These are phyloP conservation scores for Coemansia sp. DNA, from an alignment of 192 early-diverging fungal genomes.

Conservation along the genomic window DNA sequence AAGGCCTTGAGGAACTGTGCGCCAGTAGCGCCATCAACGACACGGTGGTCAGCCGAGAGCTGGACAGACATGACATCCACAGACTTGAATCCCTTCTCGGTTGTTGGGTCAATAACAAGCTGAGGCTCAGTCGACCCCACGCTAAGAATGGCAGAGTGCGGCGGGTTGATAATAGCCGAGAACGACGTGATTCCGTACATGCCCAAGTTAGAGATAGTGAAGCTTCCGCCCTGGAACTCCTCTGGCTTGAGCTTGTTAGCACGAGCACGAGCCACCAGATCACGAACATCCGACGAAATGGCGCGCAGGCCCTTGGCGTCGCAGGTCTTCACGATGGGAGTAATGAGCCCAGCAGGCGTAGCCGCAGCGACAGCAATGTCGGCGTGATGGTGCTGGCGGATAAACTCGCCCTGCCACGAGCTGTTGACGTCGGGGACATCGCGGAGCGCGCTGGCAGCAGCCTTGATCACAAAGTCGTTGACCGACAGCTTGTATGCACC, in stretches of 20 bases:
- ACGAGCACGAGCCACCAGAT: conserved; percentile 82
- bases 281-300: conserved; percentile 87
- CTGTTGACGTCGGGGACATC: conserved; percentile 95
- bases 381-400: conserved; percentile 91
- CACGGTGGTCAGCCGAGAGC: conserved; percentile 90
- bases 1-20: conserved; percentile 90
- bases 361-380: conserved; percentile 97
- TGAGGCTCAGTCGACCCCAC: conserved; percentile 86
- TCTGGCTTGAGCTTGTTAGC: conserved; percentile 89
- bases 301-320: conserved; percentile 84
- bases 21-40: conserved; percentile 93
- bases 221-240: conserved; percentile 98
- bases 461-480: conserved; percentile 99
- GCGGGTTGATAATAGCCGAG: conserved; percentile 98
- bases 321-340: conserved; percentile 86
- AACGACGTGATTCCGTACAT: conserved; percentile 96
- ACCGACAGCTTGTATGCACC: conserved; percentile 97
- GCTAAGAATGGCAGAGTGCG: conserved; percentile 91
- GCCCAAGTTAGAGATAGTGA: conserved; percentile 98
- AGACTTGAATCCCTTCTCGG: conserved; percentile 70
- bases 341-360: conserved; percentile 93
- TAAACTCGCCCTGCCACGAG: conserved; percentile 75
- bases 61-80: conserved; percentile 84
- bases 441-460: conserved; percentile 83
- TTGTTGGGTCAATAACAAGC: conserved; percentile 66